Conservation (phyloP, 2,329 filamentous ascomycete genomes). For the Fusarium devonianum region DNA sequence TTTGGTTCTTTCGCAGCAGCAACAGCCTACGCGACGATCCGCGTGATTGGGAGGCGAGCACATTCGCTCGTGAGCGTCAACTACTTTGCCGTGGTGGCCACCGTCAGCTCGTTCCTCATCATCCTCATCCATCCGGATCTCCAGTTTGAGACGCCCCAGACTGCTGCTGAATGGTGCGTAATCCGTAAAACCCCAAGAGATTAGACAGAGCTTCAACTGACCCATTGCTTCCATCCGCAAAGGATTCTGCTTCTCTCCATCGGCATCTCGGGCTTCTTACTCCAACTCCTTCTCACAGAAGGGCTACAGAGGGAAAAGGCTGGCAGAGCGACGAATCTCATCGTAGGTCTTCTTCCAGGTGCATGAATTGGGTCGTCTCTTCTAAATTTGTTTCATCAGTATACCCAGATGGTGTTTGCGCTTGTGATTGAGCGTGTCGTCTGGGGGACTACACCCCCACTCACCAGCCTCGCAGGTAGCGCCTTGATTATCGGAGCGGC, state of each 20-base stretch:
- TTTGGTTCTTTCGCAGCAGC: slow-evolving; percentile 74
- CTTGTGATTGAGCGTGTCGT: slow-evolving; percentile 51
- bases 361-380: slow-evolving; percentile 1
- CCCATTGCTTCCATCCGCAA: slow-evolving; percentile 40
- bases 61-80: slow-evolving; percentile 81
- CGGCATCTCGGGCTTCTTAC: slow-evolving; percentile 75
- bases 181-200: rapidly evolving
- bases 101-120: slow-evolving; percentile 67
- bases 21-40: slow-evolving; percentile 74
- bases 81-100: slow-evolving; percentile 75
- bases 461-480: slow-evolving; percentile 49
- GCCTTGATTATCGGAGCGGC: slow-evolving; percentile 51
- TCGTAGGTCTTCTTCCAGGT: slow-evolving; percentile 20
- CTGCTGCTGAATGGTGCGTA: slow-evolving; percentile 39
- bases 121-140: slow-evolving; percentile 58
- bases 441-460: slow-evolving; percentile 52
- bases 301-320: slow-evolving; percentile 73
- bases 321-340: slow-evolving; percentile 44
- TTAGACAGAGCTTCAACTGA: no score
- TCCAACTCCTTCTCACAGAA: slow-evolving; percentile 79
- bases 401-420: slow-evolving; percentile 46
- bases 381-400: slow-evolving; percentile 31
- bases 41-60: slow-evolving; percentile 76
- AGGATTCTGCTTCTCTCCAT: slow-evolving; percentile 67
- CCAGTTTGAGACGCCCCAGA: slow-evolving; percentile 47